A percentile compares a stretch with the other conserved stretches of the same genome.
Evolutionary conservation across 306 rosid genomes (phyloP).

Genomic region (Rosa multiflora): DNA sequence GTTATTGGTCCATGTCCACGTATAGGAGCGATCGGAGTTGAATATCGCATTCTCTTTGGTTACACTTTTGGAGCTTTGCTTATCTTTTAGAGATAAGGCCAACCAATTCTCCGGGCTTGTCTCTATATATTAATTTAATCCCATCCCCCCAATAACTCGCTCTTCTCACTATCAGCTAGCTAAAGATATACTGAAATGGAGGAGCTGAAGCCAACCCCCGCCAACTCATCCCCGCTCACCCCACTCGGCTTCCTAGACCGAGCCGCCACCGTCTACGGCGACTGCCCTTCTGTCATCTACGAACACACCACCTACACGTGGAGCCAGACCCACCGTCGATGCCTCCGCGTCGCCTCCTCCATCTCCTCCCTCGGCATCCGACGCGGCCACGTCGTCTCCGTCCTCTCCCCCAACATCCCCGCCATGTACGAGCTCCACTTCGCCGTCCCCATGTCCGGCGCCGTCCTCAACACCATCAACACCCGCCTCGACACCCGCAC

Average conservation of each 20-base stretch:
- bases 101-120: too few species aligned
- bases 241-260: constrained; percentile 56
- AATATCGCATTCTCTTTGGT: too few species aligned
- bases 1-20: too few species aligned
- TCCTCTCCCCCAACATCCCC: constrained; percentile 57
- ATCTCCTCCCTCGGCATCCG: constrained; percentile 35
- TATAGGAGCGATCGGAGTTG: too few species aligned
- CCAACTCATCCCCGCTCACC: constrained; percentile 52
- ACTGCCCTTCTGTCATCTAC: constrained; percentile 43
- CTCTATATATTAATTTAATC: too few species aligned
- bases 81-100: too few species aligned
- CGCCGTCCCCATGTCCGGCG: constrained; percentile 68
- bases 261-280: constrained; percentile 46
- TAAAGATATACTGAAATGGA: constrained; percentile 25
- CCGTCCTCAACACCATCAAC: constrained; percentile 57
- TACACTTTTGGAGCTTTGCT: too few species aligned
- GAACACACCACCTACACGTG: constrained; percentile 41
- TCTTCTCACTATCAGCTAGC: too few species aligned
- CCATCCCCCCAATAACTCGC: too few species aligned
- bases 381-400: constrained; percentile 51
- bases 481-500: constrained; percentile 56
- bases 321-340: constrained; percentile 59
- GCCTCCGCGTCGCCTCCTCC: constrained; percentile 62
- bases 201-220: constrained; percentile 20
- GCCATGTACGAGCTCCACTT: constrained; percentile 78